phyloP scores from a whole-genome alignment of 352 stramenopile species.

The Phytophthora meadii region DNA sequence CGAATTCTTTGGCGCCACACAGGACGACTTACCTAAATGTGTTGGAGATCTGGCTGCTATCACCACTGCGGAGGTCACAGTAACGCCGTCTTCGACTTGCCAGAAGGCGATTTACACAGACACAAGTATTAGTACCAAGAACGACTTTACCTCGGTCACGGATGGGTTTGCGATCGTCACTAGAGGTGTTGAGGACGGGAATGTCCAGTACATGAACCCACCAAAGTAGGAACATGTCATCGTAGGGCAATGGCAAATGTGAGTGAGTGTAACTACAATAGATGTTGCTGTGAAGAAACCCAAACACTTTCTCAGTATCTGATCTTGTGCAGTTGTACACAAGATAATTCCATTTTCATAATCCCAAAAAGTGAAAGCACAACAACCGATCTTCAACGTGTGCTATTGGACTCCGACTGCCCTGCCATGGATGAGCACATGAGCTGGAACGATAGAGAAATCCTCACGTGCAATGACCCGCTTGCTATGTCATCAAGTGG shows the following conservation, averaged over 20 bases:
- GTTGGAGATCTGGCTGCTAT: constrained; percentile 56
- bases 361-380: not conserved
- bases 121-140: constrained; percentile 64
- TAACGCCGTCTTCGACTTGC: constrained; percentile 49
- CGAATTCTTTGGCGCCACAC: constrained; percentile 50
- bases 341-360: too few species aligned
- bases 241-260: not conserved
- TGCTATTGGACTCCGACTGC: constrained; percentile 28
- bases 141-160: constrained; percentile 52
- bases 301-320: not conserved
- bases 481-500: constrained; percentile 64
- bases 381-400: constrained; percentile 10
- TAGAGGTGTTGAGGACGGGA: constrained; percentile 52
- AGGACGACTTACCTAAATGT: constrained; percentile 61
- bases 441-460: constrained; percentile 81
- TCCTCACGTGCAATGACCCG: constrained; percentile 61
- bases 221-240: constrained; percentile 13
- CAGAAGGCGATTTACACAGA: constrained; percentile 54
- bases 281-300: constrained; percentile 11
- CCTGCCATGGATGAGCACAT: constrained; percentile 70
- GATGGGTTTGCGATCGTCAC: constrained; percentile 73
- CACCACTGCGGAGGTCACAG: constrained; percentile 46
- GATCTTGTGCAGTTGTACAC: not conserved
- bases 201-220: constrained; percentile 62
- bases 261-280: constrained; percentile 9